Evolutionary conservation across 176 grass and related monocot genomes (phyloP).

Genomic region (Triticum turgidum): DNA sequence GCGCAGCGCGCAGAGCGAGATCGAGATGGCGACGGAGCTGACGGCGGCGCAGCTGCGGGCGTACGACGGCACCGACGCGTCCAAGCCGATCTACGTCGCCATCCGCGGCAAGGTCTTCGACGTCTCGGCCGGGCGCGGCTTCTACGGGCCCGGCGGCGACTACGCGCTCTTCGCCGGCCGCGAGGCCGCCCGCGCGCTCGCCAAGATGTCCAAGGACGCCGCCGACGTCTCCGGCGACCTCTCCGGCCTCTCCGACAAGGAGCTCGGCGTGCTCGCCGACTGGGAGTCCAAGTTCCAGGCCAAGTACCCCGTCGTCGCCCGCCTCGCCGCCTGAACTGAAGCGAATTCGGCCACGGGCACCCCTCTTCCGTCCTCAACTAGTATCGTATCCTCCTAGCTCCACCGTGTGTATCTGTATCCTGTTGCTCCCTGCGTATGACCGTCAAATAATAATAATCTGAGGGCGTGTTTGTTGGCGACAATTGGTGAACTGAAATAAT

Average conservation of each 20-base stretch:
- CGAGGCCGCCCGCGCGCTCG: constrained; percentile 87
- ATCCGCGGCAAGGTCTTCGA: constrained; percentile 86
- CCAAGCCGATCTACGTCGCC: constrained; percentile 93
- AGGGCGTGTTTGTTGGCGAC: not conserved
- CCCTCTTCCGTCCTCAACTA: not conserved
- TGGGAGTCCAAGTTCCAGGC: constrained; percentile 98
- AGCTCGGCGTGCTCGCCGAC: constrained; percentile 73
- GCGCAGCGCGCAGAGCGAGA: not conserved
- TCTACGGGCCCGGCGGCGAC: constrained; percentile 88
- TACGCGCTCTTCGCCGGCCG: constrained; percentile 87
- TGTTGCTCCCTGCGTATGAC: not conserved
- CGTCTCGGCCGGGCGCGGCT: constrained; percentile 70
- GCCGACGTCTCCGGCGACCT: constrained; percentile 68
- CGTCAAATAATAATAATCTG: constrained; percentile 38
- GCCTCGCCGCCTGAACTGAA: constrained; percentile 41
- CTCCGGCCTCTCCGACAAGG: constrained; percentile 72
- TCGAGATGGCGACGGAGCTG: constrained; percentile 61
- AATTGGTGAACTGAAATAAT: not conserved
- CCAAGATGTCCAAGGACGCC: constrained; percentile 89
- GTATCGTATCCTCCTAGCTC: constrained; percentile 3
- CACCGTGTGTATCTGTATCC: not conserved
- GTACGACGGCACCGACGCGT: constrained; percentile 67
- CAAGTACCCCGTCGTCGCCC: constrained; percentile 82
- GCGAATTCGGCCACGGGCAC: not conserved
- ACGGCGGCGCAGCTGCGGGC: constrained; percentile 77